Conservation (phyloP, 1,139 yeast species). For the Blastobotrys illinoisensis region DNA sequence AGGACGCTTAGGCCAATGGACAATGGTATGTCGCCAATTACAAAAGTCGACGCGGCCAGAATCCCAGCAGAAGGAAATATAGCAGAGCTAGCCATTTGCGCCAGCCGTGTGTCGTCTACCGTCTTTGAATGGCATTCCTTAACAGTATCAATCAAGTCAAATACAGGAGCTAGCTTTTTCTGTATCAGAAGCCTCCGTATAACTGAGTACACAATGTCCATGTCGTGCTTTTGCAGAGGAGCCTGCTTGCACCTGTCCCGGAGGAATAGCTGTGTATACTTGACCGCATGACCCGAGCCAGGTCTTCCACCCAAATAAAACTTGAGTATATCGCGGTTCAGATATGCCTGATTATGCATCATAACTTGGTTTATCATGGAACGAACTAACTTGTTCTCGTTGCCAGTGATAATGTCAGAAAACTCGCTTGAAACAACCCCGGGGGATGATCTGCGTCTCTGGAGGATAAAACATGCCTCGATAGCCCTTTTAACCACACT, state of each 20-base stretch:
- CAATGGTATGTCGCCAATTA: not conserved
- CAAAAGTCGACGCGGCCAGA: not conserved
- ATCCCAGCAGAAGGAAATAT: not conserved
- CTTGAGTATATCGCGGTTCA: not conserved
- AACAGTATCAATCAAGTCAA: not conserved
- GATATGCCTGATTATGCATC: not conserved
- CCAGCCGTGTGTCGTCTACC: not conserved
- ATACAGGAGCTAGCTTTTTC: not conserved
- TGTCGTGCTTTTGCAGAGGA: not conserved
- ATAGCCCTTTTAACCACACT: not conserved
- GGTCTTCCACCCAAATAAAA: not conserved
- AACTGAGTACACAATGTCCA: not conserved
- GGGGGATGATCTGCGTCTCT: not conserved
- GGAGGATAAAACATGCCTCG: not conserved
- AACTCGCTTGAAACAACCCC: not conserved
- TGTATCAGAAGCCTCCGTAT: not conserved
- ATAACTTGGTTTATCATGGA: not conserved
- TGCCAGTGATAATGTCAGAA: not conserved
- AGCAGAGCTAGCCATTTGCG: not conserved
- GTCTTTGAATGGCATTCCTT: not conserved
- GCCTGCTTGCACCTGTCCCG: not conserved
- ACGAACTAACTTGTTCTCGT: not conserved
- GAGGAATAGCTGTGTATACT: not conserved
- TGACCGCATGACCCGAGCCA: not conserved
- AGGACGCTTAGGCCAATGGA: not conserved